Percentiles rank a stretch among this genome's conserved stretches.
These are phyloP conservation scores for Catharanthus roseus DNA, from an alignment of 257 asterid genomes.

Conservation along the genomic window DNA sequence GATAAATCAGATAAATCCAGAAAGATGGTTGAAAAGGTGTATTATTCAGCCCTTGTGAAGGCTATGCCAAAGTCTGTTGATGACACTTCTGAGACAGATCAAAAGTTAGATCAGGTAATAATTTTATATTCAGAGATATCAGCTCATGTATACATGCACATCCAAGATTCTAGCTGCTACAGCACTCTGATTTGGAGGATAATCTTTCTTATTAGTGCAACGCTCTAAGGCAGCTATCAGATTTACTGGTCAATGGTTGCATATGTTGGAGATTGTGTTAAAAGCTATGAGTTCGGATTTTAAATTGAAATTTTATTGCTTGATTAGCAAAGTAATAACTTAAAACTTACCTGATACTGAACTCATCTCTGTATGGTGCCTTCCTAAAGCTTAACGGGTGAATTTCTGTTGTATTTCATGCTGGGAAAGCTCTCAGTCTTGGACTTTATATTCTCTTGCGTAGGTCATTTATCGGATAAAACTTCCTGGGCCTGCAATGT, in stretches of 20 bases:
- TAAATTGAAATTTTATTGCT: too few relatives aligned
- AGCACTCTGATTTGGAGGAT: background rate
- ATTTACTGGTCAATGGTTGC: background rate
- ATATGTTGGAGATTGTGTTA: constrained; percentile 2
- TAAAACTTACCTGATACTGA: background rate
- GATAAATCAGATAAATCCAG: constrained; percentile 53
- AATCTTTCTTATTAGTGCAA: background rate
- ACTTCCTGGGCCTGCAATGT: constrained; percentile 82
- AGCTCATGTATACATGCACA: background rate
- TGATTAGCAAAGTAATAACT: background rate
- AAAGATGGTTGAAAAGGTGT: constrained; percentile 69
- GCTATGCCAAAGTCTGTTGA: constrained; percentile 80
- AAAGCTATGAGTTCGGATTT: background rate
- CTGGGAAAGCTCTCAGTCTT: background rate
- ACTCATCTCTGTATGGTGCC: constrained; percentile 14
- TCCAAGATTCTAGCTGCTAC: background rate
- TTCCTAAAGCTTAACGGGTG: too few relatives aligned
- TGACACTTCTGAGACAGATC: constrained; percentile 84
- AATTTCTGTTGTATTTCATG: background rate
- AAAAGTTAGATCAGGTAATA: constrained; percentile 82
- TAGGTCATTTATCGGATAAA: constrained; percentile 90
- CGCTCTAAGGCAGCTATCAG: background rate
- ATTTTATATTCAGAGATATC: background rate
- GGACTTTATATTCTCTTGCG: constrained; percentile 3
- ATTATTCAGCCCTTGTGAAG: constrained; percentile 92